Evolutionary conservation across 2,329 filamentous ascomycete genomes (phyloP).

Genomic region (Byssoonygena ceratinophila): DNA sequence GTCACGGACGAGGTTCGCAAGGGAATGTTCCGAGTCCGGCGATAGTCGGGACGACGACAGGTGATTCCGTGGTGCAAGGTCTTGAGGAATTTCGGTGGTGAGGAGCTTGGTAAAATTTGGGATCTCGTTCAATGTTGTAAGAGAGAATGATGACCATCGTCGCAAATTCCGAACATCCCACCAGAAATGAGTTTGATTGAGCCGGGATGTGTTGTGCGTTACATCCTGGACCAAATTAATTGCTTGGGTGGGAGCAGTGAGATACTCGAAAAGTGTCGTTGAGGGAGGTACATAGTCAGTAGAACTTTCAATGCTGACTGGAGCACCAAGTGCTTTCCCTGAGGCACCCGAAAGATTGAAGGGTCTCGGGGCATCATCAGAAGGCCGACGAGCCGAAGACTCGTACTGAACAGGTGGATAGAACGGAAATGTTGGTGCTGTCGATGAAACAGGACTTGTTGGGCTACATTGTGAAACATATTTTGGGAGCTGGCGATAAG

Average conservation of each 20-base stretch:
- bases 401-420: slow-evolving; percentile 27
- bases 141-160: slow-evolving; percentile 70
- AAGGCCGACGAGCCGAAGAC: slow-evolving; percentile 37
- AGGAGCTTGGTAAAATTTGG: slow-evolving; percentile 64
- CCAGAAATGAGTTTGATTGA: slow-evolving; percentile 76
- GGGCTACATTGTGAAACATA: slow-evolving; percentile 40
- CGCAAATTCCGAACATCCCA: slow-evolving; percentile 87
- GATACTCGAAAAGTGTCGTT: slow-evolving; percentile 66
- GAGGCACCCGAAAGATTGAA: slow-evolving; percentile 1
- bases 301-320: background rate
- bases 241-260: slow-evolving; percentile 69
- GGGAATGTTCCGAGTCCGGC: slow-evolving; percentile 66
- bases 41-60: slow-evolving; percentile 45
- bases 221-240: slow-evolving; percentile 71
- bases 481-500: slow-evolving; percentile 63
- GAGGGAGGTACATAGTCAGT: slow-evolving; percentile 20
- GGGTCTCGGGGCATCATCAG: background rate
- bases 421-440: slow-evolving; percentile 31
- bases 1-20: slow-evolving; percentile 63
- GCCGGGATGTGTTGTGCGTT: slow-evolving; percentile 55
- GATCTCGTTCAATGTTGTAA: slow-evolving; percentile 59
- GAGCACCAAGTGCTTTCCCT: background rate
- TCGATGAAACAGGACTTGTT: slow-evolving; percentile 31
- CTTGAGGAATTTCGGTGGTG: slow-evolving; percentile 50
- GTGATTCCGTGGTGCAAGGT: slow-evolving; percentile 29